These are phyloP conservation scores for Scytalidium sp. DNA, from an alignment of 2,329 filamentous ascomycete genomes.

Conservation along the genomic window DNA sequence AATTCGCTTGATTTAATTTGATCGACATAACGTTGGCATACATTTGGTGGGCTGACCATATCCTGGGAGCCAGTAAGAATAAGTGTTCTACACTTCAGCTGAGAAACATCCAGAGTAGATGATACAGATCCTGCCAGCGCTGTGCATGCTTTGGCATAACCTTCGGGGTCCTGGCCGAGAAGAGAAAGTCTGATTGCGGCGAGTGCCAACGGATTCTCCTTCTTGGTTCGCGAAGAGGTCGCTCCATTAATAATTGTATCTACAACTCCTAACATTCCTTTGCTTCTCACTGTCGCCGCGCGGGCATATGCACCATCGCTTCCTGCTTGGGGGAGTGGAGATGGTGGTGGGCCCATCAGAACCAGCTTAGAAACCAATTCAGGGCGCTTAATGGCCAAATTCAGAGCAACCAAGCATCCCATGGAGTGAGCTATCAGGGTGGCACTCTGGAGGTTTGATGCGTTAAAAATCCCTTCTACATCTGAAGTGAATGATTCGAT, in stretches of 20 bases:
- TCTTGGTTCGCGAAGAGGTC: slow-evolving; percentile 34
- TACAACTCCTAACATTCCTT: slow-evolving; percentile 42
- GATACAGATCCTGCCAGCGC: slow-evolving; percentile 40
- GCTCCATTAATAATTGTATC: slow-evolving; percentile 34
- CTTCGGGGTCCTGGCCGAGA: slow-evolving; percentile 46
- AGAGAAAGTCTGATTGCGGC: slow-evolving; percentile 41
- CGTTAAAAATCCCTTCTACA: slow-evolving; percentile 34
- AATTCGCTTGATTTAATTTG: slow-evolving; percentile 27
- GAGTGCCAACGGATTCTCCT: slow-evolving; percentile 35
- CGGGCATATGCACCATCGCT: slow-evolving; percentile 28
- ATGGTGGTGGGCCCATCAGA: slow-evolving; percentile 44
- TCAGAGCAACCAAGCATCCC: slow-evolving; percentile 45
- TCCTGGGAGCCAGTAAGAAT: slow-evolving; percentile 46
- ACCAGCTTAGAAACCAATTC: slow-evolving; percentile 40
- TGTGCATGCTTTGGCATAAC: slow-evolving; percentile 51
- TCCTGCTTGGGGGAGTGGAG: slow-evolving; percentile 37
- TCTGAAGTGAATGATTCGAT: slow-evolving; percentile 43
- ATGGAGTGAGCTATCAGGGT: slow-evolving; percentile 50
- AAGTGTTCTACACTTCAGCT: slow-evolving; percentile 30
- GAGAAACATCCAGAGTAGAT: slow-evolving; percentile 28
- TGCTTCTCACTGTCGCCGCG: slow-evolving; percentile 36
- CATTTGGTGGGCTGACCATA: slow-evolving; percentile 34
- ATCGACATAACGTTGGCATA: slow-evolving; percentile 30
- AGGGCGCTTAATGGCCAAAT: slow-evolving; percentile 37
- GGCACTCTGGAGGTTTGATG: slow-evolving; percentile 28